Evolutionary conservation across 371 early-diverging fungal genomes (phyloP).

Genomic region (Mucor mucedo): DNA sequence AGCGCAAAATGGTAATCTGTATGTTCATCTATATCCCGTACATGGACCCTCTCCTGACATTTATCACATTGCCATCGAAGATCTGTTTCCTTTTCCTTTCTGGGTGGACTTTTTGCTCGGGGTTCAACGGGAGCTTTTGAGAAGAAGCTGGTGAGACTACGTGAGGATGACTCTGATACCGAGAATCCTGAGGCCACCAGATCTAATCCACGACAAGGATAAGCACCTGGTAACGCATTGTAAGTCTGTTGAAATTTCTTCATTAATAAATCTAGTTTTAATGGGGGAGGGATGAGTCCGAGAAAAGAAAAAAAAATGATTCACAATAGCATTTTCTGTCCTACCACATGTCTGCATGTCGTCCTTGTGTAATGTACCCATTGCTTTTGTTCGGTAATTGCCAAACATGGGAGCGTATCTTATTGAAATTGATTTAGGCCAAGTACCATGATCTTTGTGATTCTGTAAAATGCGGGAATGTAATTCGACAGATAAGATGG

Average conservation of each 20-base stretch:
- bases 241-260: conserved; percentile 25
- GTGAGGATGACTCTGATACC: conserved; percentile 33
- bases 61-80: conserved; percentile 35
- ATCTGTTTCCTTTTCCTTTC: neutral
- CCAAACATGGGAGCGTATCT: neutral
- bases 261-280: conserved; percentile 1
- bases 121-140: conserved; percentile 1
- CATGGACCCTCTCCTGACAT: conserved; percentile 37
- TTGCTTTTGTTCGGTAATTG: conserved; percentile 32
- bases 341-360: conserved; percentile 27
- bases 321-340: neutral
- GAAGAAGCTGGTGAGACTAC: conserved; percentile 42
- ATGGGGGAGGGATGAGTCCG: too few relatives aligned
- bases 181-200: conserved; percentile 36
- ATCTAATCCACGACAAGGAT: conserved; percentile 47
- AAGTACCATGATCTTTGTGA: conserved; percentile 51
- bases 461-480: conserved; percentile 57
- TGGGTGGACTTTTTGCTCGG: neutral
- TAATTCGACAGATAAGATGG: conserved; percentile 61
- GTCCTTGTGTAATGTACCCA: conserved; percentile 15
- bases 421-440: conserved; percentile 55
- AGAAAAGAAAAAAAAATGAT: neutral
- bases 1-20: conserved; percentile 59
- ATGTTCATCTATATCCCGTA: conserved; percentile 43
- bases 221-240: conserved; percentile 30